A percentile compares a stretch with the other conserved stretches of the same genome.
Conservation (phyloP, 2,329 filamentous ascomycete species). For the Pyrenochaeta sp. region DNA sequence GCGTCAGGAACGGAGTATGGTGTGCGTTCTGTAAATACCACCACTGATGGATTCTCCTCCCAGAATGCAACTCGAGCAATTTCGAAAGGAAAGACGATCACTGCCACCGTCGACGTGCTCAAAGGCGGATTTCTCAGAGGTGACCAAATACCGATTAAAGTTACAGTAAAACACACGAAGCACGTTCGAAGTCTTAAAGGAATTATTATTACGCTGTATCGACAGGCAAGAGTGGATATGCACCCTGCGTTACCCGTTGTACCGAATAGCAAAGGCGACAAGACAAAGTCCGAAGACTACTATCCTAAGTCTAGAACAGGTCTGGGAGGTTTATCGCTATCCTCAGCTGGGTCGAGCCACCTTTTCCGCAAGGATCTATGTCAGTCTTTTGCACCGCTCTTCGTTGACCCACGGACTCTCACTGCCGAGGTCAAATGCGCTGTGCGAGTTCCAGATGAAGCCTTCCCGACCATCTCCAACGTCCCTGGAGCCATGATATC, state of each 20-base stretch:
- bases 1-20: conserved; percentile 54
- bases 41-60: conserved; percentile 52
- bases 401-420: conserved; percentile 82
- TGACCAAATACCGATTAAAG: conserved; percentile 79
- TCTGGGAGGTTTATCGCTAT: conserved; percentile 83
- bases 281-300: conserved; percentile 79
- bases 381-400: conserved; percentile 86
- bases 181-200: conserved; percentile 89
- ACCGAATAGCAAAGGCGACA: conserved; percentile 70
- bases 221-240: conserved; percentile 89
- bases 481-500: conserved; percentile 94
- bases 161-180: conserved; percentile 88
- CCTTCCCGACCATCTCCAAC: conserved; percentile 88
- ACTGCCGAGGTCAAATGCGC: conserved; percentile 82
- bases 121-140: conserved; percentile 87
- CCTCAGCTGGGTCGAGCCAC: conserved; percentile 85
- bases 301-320: conserved; percentile 89
- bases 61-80: conserved; percentile 60
- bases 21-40: conserved; percentile 51
- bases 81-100: conserved; percentile 78
- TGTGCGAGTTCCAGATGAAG: conserved; percentile 86
- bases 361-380: conserved; percentile 95
- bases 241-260: conserved; percentile 69
- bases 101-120: conserved; percentile 81
- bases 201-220: conserved; percentile 90